Evolutionary conservation across 176 grass and related monocot genomes (phyloP).

Genomic region (Carex scoparia): DNA sequence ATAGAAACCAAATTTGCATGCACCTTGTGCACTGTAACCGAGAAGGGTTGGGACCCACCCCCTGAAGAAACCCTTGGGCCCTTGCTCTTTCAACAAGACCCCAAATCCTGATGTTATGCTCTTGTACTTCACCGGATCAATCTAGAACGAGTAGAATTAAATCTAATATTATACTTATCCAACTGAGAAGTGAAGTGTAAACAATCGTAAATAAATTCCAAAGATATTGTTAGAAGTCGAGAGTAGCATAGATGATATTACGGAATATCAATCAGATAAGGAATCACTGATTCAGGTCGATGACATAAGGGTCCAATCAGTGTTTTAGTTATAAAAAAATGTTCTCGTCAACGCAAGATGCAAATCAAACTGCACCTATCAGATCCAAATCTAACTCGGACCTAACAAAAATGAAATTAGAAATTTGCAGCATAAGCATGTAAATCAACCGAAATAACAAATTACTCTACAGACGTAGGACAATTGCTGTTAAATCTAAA

Average conservation of each 20-base stretch:
- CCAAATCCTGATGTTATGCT: constrained; percentile 87
- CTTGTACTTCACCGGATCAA: constrained; percentile 86
- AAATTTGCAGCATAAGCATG: background rate
- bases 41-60: constrained; percentile 95
- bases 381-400: background rate
- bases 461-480: background rate
- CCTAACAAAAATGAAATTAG: background rate
- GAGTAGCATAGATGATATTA: background rate
- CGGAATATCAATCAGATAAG: background rate
- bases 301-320: background rate
- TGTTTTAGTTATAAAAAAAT: background rate
- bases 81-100: constrained; percentile 83
- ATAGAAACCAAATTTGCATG: constrained; percentile 95
- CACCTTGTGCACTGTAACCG: constrained; percentile 91
- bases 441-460: background rate
- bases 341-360: background rate
- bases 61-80: constrained; percentile 70
- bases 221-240: background rate
- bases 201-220: background rate
- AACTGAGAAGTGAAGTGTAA: background rate
- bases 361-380: background rate
- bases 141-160: constrained; percentile 37
- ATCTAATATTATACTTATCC: background rate
- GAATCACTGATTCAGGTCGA: background rate
- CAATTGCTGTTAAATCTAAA: background rate